Conservation (phyloP, 148 eudicot species). For the Beta vulgaris region DNA sequence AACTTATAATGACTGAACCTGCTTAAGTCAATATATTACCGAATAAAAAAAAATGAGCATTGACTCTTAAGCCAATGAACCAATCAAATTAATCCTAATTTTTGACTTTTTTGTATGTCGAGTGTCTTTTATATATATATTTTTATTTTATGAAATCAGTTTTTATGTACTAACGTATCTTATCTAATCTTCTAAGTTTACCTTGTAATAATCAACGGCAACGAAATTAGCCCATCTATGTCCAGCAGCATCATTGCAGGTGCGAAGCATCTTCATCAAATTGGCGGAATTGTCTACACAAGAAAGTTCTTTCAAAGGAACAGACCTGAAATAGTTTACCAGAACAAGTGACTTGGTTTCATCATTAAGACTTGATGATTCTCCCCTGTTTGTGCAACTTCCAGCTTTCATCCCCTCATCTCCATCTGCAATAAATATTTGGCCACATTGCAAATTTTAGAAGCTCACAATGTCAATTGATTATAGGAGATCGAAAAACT, state of each 20-base stretch:
- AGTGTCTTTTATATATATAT: no score
- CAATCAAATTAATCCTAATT: no score
- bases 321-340: slow-evolving; percentile 50
- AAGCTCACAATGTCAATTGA: no score
- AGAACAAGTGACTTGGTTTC: slow-evolving; percentile 58
- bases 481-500: no score
- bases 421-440: slow-evolving; percentile 42
- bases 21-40: no score
- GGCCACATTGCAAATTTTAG: no score
- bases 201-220: slow-evolving; percentile 76
- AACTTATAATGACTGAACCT: no score
- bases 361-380: slow-evolving; percentile 51
- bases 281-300: slow-evolving; percentile 53
- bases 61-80: no score
- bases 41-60: no score
- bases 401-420: slow-evolving; percentile 65
- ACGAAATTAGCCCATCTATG: slow-evolving; percentile 77
- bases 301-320: slow-evolving; percentile 41
- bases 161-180: background rate
- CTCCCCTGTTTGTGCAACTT: slow-evolving; percentile 52
- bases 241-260: slow-evolving; percentile 57
- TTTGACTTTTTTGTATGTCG: no score
- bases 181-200: slow-evolving; percentile 8
- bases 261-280: slow-evolving; percentile 46
- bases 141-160: no score